phyloP scores from a whole-genome alignment of 768 basidiomycete genomes.

The Xerocomus spinulosus region DNA sequence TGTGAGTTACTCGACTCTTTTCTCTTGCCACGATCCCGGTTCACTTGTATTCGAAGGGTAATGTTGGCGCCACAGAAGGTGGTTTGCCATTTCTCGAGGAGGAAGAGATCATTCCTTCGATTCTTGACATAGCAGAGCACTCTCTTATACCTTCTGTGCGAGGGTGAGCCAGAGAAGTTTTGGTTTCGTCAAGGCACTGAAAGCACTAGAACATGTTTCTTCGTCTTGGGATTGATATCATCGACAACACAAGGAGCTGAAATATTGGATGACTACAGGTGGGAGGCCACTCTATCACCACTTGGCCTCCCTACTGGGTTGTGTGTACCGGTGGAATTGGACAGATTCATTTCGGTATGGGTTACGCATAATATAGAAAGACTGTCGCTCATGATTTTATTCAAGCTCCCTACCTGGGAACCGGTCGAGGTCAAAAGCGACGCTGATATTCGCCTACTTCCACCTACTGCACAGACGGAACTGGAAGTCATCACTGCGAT shows the following conservation, averaged over 20 bases:
- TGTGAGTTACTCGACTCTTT: constrained; percentile 47
- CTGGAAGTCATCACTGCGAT: constrained; percentile 84
- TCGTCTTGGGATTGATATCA: constrained; percentile 88
- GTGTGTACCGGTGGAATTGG: constrained; percentile 83
- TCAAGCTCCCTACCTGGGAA: constrained; percentile 73
- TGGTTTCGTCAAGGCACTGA: constrained; percentile 4
- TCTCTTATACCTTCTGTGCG: constrained; percentile 87
- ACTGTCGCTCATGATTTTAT: constrained; percentile 1
- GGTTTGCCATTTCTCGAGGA: constrained; percentile 95
- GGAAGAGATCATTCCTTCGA: constrained; percentile 86
- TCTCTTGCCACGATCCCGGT: neutral
- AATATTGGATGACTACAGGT: constrained; percentile 85
- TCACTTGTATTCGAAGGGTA: constrained; percentile 55
- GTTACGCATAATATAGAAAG: neutral
- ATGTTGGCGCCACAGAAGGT: constrained; percentile 84
- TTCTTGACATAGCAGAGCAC: constrained; percentile 87
- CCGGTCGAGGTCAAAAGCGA: constrained; percentile 29
- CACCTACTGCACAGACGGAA: constrained; percentile 66
- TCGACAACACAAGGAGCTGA: constrained; percentile 91
- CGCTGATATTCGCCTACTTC: constrained; percentile 48
- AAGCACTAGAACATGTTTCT: constrained; percentile 84
- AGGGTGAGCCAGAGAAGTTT: constrained; percentile 59
- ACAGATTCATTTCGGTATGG: constrained; percentile 74
- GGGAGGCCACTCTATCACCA: constrained; percentile 88
- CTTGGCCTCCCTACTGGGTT: constrained; percentile 84